Base-by-base conservation (phyloP, 2,329 filamentous ascomycete species). In the Xylariaceae sp. region DNA sequence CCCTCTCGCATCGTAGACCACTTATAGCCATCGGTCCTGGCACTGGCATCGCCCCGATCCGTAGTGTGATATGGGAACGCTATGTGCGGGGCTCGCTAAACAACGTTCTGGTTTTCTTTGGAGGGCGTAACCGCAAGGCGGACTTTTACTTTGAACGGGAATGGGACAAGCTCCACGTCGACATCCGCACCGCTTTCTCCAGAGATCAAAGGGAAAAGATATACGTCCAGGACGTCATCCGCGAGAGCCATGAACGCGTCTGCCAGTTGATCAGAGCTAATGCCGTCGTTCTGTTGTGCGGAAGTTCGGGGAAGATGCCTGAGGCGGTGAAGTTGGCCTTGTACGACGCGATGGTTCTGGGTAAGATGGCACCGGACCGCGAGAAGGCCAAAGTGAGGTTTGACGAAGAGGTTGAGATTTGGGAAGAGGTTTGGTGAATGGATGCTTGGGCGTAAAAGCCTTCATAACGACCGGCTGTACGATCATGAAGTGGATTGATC, bases 81-180 rank as follows among this genome's bases (percentile, higher is more conserved):
- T 56, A 62, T 32, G 54, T 56, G 0, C 49, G 63, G 19, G 35
- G 48, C 44, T 49, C 13, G 19, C 41, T 41, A 19, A 43, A 44
- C 12, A 36, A 42, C 13, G 43, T 60, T 3, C 53, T 87, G 1
- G 71, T 98, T 2, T 84, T 97, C 63, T 97, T 89, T 51, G 93
- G 93, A 9, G 89, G 87, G 50, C 82, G 93, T 24, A 94, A 87
- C 54, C 66, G 71, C 9, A 55, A 68, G 0, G 78, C 83, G 0
- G 93, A 98, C 61, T 96, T 79, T 64, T 90, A 89, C 66, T 98
- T 93, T 61, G 64, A 71, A 4, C 63, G 82, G 0, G 90, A 97
- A 48, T 96, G 89, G 89, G 55, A 67, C 1, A 31, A 56, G 0
- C 50, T 82, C 1, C 49, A 62, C 6, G 49, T 87, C 4, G 64